Evolutionary conservation across 2,329 filamentous ascomycete species (phyloP).

Genomic region (Fusarium veterinarium): DNA sequence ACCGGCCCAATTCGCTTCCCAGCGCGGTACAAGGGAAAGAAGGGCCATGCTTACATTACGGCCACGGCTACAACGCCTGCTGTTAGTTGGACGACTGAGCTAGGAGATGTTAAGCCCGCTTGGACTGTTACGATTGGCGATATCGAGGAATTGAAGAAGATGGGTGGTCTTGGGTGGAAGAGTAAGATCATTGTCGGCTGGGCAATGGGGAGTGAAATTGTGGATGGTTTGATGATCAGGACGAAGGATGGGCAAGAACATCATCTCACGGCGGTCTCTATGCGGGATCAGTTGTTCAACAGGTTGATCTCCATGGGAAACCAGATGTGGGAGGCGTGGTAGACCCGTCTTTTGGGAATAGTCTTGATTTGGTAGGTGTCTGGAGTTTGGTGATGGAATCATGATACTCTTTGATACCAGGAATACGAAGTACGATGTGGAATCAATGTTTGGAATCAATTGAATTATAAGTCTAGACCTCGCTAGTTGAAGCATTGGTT

Average conservation of each 20-base stretch:
- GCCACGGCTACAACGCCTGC: conserved; percentile 74
- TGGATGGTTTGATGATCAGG: conserved; percentile 77
- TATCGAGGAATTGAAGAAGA: conserved; percentile 79
- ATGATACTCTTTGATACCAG: conserved; percentile 1
- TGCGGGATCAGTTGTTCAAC: conserved; percentile 85
- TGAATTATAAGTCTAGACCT: neutral
- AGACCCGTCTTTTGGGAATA: neutral
- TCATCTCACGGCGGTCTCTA: conserved; percentile 76
- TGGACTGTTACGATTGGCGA: conserved; percentile 79
- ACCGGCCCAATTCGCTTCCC: conserved; percentile 83
- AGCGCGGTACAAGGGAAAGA: conserved; percentile 75
- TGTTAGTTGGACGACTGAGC: conserved; percentile 71
- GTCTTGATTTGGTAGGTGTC: neutral
- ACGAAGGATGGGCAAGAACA: conserved; percentile 66
- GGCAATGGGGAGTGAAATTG: conserved; percentile 78
- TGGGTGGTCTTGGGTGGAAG: conserved; percentile 88
- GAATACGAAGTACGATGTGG: conserved; percentile 19
- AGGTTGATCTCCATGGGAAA: conserved; percentile 78
- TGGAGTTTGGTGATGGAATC: conserved; percentile 21
- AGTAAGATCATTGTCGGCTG: conserved; percentile 84
- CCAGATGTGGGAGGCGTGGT: conserved; percentile 88
- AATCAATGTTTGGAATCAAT: conserved; percentile 6
- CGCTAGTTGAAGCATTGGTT: neutral
- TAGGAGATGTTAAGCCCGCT: conserved; percentile 65
- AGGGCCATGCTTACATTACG: conserved; percentile 78